A percentile compares a stretch with the other conserved stretches of the same genome.
phyloP scores from a whole-genome alignment of 345 rosid genomes.

The Sonneratia caseolaris region DNA sequence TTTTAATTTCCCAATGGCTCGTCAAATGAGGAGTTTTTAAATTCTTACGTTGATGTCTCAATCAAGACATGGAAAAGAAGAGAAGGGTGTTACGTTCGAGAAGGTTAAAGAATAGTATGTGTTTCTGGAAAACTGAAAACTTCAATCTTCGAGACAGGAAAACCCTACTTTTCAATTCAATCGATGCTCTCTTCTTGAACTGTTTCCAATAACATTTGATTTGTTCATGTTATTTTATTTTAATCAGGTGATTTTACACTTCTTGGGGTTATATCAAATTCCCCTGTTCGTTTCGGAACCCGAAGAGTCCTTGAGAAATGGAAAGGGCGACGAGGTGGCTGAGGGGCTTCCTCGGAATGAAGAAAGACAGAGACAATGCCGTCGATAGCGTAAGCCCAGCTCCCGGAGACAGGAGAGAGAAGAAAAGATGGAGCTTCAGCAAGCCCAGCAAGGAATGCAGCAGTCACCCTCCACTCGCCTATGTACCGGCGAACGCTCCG shows the following conservation, averaged over 20 bases:
- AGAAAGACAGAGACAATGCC: conserved; percentile 24
- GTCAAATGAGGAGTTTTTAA: not conserved
- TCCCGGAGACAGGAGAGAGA: conserved; percentile 26
- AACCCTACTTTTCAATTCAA: not conserved
- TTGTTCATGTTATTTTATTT: not conserved
- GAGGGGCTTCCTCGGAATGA: conserved; percentile 56
- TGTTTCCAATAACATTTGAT: not conserved
- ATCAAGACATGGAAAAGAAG: not conserved
- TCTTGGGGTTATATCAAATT: not conserved
- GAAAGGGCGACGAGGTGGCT: conserved; percentile 66
- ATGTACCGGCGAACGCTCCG: not conserved
- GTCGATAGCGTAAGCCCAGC: conserved; percentile 7
- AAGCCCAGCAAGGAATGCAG: conserved; percentile 18
- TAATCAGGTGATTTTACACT: not conserved
- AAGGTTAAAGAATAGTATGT: not conserved
- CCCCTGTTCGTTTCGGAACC: not conserved
- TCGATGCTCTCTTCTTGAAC: not conserved
- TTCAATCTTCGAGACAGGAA: not conserved
- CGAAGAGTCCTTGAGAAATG: conserved; percentile 19
- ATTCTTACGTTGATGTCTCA: not conserved
- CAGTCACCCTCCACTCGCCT: not conserved
- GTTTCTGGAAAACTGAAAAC: not conserved
- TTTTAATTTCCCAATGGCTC: not conserved
- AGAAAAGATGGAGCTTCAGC: conserved; percentile 42
- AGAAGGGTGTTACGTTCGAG: not conserved